Base-by-base conservation (phyloP, 768 basidiomycete species). In the Boletus huronensis region DNA sequence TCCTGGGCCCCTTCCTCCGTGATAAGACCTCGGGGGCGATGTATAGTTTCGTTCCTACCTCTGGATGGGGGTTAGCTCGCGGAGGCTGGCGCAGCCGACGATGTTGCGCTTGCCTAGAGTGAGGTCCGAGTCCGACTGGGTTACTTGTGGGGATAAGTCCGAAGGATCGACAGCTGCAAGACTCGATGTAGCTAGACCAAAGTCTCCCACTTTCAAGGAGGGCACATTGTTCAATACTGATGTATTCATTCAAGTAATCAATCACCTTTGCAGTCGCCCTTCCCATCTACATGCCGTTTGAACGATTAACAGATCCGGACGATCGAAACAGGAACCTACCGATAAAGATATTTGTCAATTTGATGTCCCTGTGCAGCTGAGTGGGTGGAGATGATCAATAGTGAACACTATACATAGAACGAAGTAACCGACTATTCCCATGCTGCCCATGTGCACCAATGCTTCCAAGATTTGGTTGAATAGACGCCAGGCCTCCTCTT, bases 281-380 rank as follows among this genome's bases (percentile, higher is more conserved):
- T 88, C 28, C 82, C 87, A 66, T 92, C 89, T 91, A 34, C 53
- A 38, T 6, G 9, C 0, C 19, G 1, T 17, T 42, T 55, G n/a
- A 53, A 44, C n/a, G 31, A 50, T 26, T 11, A 39, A 31, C 38
- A 26, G 21, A 39, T 42, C 23, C 6, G 39, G 26, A 2, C 13
- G 46, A 31, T 31, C 23, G 13, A 42, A 51, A 28, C 13, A 14
- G 16, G n/a, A 6, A 68, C 80, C 29, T 60, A 91, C 92, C 91
- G 47, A 96, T 92, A 70, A 98, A 93, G 58, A 98, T 93, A 63
- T 98, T 98, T 0, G 88, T 90, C 14, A 93, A 74, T 68, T 98
- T 98, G 68, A 98, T 90, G 68, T 97, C 94, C 48, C 90, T 77
- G 70, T 92, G 89, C 50, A 92, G 71, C 82, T 84, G 49, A n/a